phyloP scores from a whole-genome alignment of 768 basidiomycete species.

The Artomyces pyxidatus region DNA sequence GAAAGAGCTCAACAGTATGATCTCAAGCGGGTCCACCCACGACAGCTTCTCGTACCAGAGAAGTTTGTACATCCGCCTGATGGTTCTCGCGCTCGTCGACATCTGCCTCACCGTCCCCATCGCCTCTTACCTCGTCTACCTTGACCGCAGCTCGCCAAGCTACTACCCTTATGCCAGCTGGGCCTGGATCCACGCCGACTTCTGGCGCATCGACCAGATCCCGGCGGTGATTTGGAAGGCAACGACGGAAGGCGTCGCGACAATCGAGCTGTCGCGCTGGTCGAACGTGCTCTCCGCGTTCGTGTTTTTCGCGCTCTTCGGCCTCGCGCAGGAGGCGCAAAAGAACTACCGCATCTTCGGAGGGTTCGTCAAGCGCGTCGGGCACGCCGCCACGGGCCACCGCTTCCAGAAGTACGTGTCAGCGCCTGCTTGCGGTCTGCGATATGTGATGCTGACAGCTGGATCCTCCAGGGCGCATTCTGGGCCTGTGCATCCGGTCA shows the following conservation, averaged over 20 bases:
- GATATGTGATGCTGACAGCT: no score
- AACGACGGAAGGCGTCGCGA: no score
- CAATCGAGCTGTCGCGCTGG: conserved; percentile 36
- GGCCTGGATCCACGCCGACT: conserved; percentile 43
- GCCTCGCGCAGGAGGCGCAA: conserved; percentile 42
- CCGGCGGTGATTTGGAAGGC: no score
- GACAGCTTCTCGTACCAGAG: background rate
- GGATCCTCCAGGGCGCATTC: no score
- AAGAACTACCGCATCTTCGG: conserved; percentile 33
- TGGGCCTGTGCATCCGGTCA: no score
- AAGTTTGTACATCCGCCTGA: conserved; percentile 40
- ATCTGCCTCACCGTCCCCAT: conserved; percentile 25
- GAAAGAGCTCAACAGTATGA: background rate
- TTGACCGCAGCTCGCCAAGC: conserved; percentile 16
- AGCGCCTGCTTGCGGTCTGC: no score
- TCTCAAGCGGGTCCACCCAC: background rate
- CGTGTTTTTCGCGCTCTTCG: conserved; percentile 45
- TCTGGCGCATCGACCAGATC: conserved; percentile 29
- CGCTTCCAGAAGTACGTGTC: no score
- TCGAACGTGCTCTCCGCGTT: conserved; percentile 26
- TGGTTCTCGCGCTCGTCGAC: conserved; percentile 25
- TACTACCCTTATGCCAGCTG: conserved; percentile 39
- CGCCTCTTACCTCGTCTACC: conserved; percentile 21
- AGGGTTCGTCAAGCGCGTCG: no score
- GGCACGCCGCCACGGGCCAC: no score